Evolutionary conservation across 495 filamentous ascomycete genomes (phyloP).

Genomic region (Corynascus novoguineensis): DNA sequence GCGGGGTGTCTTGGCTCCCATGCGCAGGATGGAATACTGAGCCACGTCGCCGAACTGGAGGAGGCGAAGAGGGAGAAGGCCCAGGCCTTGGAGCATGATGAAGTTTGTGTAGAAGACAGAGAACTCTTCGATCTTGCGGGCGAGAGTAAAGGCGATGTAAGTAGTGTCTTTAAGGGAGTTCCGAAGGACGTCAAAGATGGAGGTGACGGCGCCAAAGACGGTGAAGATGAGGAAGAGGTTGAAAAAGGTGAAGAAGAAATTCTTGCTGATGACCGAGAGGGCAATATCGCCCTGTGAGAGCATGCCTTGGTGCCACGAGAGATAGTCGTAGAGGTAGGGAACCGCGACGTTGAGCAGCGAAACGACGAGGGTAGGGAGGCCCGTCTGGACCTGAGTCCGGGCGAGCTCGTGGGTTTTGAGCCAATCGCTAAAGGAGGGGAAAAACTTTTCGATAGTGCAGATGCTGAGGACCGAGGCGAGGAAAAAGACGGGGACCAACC

Average conservation of each 20-base stretch:
- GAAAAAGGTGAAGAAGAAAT: slow-evolving; percentile 99
- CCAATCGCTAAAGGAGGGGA: slow-evolving; percentile 61
- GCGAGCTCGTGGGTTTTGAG: slow-evolving; percentile 62
- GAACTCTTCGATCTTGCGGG: slow-evolving; percentile 64
- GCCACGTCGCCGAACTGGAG: slow-evolving; percentile 82
- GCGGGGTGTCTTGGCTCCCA: slow-evolving; percentile 81
- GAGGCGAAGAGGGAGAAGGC: slow-evolving; percentile 87
- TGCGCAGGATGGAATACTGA: slow-evolving; percentile 73
- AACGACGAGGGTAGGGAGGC: slow-evolving; percentile 75
- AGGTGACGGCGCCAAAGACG: slow-evolving; percentile 73
- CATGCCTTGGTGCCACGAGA: slow-evolving; percentile 87
- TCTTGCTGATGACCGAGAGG: slow-evolving; percentile 91
- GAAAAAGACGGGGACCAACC: slow-evolving; percentile 78
- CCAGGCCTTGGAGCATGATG: slow-evolving; percentile 87
- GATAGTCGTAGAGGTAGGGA: slow-evolving; percentile 90
- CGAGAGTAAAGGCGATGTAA: slow-evolving; percentile 69
- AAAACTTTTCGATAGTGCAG: slow-evolving; percentile 66
- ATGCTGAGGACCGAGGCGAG: slow-evolving; percentile 73
- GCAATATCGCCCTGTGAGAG: slow-evolving; percentile 93
- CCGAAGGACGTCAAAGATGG: slow-evolving; percentile 63
- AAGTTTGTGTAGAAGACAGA: slow-evolving; percentile 89
- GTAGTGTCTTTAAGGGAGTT: slow-evolving; percentile 72
- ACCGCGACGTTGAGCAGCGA: slow-evolving; percentile 84
- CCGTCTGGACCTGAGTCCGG: slow-evolving; percentile 75
- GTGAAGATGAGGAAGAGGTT: slow-evolving; percentile 97